These are phyloP conservation scores for Fallopia convolvulus DNA, from an alignment of 148 eudicot genomes.

Conservation along the genomic window DNA sequence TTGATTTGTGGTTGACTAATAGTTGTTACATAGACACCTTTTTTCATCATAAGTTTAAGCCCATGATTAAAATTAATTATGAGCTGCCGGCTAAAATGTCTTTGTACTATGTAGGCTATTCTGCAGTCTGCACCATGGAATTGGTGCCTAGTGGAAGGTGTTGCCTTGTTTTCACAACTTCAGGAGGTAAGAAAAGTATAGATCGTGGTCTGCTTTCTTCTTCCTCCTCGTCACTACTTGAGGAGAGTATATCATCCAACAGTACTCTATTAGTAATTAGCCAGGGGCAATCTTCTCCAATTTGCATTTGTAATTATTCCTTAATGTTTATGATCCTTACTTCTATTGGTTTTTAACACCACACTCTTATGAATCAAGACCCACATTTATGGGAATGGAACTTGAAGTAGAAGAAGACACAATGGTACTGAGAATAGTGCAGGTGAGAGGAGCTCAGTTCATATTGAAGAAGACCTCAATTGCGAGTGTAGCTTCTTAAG, in stretches of 20 bases:
- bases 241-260: slow-evolving; percentile 22
- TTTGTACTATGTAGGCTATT: slow-evolving; percentile 31
- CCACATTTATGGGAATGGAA: slow-evolving; percentile 34
- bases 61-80: not conserved
- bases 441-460: slow-evolving; percentile 24
- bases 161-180: slow-evolving; percentile 78
- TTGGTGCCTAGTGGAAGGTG: slow-evolving; percentile 84
- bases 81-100: not conserved
- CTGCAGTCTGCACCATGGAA: slow-evolving; percentile 58
- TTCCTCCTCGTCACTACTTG: slow-evolving; percentile 28
- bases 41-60: not conserved
- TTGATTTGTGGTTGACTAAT: too few species aligned
- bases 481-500: slow-evolving; percentile 39
- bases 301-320: slow-evolving; percentile 17
- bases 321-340: not conserved
- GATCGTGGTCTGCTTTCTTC: slow-evolving; percentile 31
- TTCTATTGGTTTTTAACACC: not conserved
- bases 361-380: slow-evolving; percentile 22
- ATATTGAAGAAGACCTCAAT: slow-evolving; percentile 29
- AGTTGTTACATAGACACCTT: not conserved
- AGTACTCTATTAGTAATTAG: slow-evolving; percentile 27
- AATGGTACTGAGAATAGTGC: slow-evolving; percentile 28
- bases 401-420: slow-evolving; percentile 52
- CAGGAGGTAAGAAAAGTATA: slow-evolving; percentile 45
- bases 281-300: slow-evolving; percentile 30